phyloP scores from a whole-genome alignment of 345 rosid species.

The Euphorbia lathyris region DNA sequence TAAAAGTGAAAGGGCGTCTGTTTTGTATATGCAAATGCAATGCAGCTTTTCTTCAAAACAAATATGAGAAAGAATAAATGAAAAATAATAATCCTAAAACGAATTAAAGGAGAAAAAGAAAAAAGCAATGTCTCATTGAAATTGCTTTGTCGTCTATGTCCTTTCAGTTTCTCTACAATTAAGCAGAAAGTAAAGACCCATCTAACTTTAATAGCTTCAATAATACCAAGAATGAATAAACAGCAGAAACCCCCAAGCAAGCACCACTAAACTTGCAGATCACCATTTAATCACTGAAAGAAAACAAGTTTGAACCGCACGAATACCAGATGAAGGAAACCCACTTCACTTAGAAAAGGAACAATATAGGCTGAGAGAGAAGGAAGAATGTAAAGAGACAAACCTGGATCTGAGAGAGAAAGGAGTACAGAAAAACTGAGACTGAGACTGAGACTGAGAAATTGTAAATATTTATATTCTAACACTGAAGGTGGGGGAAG shows the following conservation, averaged over 20 bases:
- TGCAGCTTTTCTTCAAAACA: conserved; percentile 1
- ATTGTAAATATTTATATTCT: neutral
- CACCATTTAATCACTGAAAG: neutral
- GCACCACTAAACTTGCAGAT: too few relatives aligned
- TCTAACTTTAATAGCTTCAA: too few relatives aligned
- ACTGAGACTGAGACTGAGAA: too few relatives aligned
- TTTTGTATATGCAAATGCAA: neutral
- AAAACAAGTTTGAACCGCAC: conserved; percentile 2
- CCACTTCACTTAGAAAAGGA: neutral
- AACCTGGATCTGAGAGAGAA: conserved; percentile 8
- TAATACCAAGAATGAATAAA: too few relatives aligned
- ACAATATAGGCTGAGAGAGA: neutral
- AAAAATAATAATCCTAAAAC: neutral
- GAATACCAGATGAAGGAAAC: conserved; percentile 1
- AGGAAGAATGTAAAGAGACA: neutral
- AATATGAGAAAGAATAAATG: neutral
- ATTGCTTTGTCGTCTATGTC: neutral
- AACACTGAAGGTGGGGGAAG: neutral
- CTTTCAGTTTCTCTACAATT: neutral
- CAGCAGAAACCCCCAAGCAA: too few relatives aligned
- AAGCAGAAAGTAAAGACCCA: neutral
- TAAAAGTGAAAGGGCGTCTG: neutral
- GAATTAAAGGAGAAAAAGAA: neutral
- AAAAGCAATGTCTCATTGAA: neutral
- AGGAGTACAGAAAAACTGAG: neutral